These are phyloP conservation scores for Umbelopsis ramanniana DNA, from an alignment of 192 early-diverging fungal species.

Conservation along the genomic window DNA sequence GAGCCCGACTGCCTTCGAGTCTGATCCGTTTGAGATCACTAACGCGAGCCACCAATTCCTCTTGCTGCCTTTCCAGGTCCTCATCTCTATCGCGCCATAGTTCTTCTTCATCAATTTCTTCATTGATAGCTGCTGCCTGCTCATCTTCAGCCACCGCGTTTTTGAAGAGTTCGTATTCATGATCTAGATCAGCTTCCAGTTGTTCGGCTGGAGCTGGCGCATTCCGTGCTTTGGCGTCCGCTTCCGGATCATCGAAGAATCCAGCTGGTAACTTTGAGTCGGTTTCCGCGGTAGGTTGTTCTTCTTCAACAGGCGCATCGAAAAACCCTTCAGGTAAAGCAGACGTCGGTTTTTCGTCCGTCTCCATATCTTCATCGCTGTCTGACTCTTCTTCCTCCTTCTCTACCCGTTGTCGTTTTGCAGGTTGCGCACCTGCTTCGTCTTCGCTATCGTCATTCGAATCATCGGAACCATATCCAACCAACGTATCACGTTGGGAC, in stretches of 20 bases:
- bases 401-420: slow-evolving; percentile 13
- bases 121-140: slow-evolving; percentile 23
- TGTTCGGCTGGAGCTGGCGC: slow-evolving; percentile 26
- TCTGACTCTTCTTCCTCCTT: slow-evolving; percentile 28
- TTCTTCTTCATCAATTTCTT: slow-evolving; percentile 41
- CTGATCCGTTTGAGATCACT: slow-evolving; percentile 36
- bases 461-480: slow-evolving; percentile 38
- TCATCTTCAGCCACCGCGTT: slow-evolving; percentile 32
- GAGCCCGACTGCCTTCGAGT: not conserved
- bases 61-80: slow-evolving; percentile 37
- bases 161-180: slow-evolving; percentile 39
- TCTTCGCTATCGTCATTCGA: slow-evolving; percentile 38
- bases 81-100: slow-evolving; percentile 40
- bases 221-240: slow-evolving; percentile 48
- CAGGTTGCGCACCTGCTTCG: slow-evolving; percentile 10
- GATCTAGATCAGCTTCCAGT: slow-evolving; percentile 28
- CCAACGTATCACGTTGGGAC: slow-evolving; percentile 15
- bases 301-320: slow-evolving; percentile 32
- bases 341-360: slow-evolving; percentile 39
- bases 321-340: slow-evolving; percentile 53
- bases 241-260: slow-evolving; percentile 58
- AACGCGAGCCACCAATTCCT: slow-evolving; percentile 26
- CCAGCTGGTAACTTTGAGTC: slow-evolving; percentile 48
- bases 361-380: slow-evolving; percentile 34
- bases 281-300: not conserved